These are phyloP conservation scores for Bryoerythrophyllum caledonicum DNA, from an alignment of 225 moss, liverwort and hornwort species.

Conservation along the genomic window DNA sequence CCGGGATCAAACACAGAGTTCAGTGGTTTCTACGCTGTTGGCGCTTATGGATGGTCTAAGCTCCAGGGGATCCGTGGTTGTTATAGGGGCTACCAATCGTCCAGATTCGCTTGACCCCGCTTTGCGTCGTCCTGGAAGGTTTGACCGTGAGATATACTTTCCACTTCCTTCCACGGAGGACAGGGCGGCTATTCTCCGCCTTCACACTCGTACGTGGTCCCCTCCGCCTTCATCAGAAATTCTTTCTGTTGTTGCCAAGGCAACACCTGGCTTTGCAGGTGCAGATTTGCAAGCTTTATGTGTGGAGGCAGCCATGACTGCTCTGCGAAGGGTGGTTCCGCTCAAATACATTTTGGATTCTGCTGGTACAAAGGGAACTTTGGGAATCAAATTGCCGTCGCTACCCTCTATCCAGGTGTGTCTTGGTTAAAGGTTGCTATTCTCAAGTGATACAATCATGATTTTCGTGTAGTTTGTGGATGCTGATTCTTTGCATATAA, in stretches of 20 bases:
- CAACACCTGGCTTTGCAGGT: conserved; percentile 82
- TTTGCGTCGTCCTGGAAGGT: conserved; percentile 81
- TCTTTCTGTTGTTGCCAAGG: conserved; percentile 71
- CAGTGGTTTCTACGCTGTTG: conserved; percentile 82
- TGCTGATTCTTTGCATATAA: conserved; percentile 30
- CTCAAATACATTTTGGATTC: conserved; percentile 70
- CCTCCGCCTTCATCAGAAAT: conserved; percentile 68
- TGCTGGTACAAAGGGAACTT: conserved; percentile 58
- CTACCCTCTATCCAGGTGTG: conserved; percentile 60
- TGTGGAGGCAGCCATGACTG: conserved; percentile 77
- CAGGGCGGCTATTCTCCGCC: conserved; percentile 68
- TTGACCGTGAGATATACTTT: conserved; percentile 86
- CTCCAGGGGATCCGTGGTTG: conserved; percentile 83
- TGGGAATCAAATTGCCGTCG: conserved; percentile 41
- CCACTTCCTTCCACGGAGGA: conserved; percentile 74
- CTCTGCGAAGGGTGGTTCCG: conserved; percentile 65
- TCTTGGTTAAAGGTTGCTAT: neutral
- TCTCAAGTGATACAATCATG: conserved; percentile 1
- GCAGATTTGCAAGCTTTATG: conserved; percentile 86
- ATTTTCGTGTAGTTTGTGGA: conserved; percentile 11
- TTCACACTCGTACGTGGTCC: conserved; percentile 70
- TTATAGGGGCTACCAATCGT: conserved; percentile 87
- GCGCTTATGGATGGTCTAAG: conserved; percentile 83
- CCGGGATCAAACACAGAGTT: conserved; percentile 86
- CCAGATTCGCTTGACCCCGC: conserved; percentile 89